These are phyloP conservation scores for Aulographum hederae DNA, from an alignment of 2,329 filamentous ascomycete species.

Conservation along the genomic window DNA sequence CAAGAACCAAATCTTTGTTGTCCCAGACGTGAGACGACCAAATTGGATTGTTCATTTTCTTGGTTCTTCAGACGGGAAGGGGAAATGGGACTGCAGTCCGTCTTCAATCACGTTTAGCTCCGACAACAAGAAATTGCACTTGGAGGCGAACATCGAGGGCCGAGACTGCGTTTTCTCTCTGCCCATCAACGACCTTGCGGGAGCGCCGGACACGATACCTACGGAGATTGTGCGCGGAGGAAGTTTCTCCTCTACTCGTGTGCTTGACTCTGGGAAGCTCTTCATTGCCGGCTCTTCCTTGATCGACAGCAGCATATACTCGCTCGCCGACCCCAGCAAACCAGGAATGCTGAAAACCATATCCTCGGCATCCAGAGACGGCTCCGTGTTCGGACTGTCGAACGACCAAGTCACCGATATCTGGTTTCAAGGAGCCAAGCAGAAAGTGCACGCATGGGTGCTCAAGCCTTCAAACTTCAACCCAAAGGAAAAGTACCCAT, in stretches of 20 bases:
- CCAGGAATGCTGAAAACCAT: slow-evolving; percentile 19
- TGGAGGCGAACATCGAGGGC: slow-evolving; percentile 56
- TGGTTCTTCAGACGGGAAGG: slow-evolving; percentile 41
- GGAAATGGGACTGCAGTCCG: slow-evolving; percentile 38
- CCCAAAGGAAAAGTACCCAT: slow-evolving; percentile 52
- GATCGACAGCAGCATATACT: slow-evolving; percentile 55
- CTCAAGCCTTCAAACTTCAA: slow-evolving; percentile 48
- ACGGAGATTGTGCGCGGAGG: too few species aligned
- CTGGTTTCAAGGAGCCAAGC: slow-evolving; percentile 48
- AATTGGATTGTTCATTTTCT: slow-evolving; percentile 44
- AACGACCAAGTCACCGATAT: slow-evolving; percentile 46
- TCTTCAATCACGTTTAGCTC: slow-evolving; percentile 29
- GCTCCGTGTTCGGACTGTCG: slow-evolving; percentile 48
- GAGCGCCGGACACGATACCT: too few species aligned
- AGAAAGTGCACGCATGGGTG: slow-evolving; percentile 52
- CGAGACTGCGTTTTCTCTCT: slow-evolving; percentile 43
- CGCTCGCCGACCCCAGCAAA: slow-evolving; percentile 27
- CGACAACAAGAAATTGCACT: slow-evolving; percentile 43
- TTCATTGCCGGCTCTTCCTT: slow-evolving; percentile 52
- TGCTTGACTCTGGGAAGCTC: slow-evolving; percentile 28
- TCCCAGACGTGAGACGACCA: slow-evolving; percentile 41
- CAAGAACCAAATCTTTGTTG: slow-evolving; percentile 47
- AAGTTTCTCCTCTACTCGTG: too few species aligned
- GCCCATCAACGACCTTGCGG: slow-evolving; percentile 29
- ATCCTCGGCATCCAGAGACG: slow-evolving; percentile 48